Conservation (phyloP, 1,284 basidiomycete genomes). For the Coniophora puteana region DNA sequence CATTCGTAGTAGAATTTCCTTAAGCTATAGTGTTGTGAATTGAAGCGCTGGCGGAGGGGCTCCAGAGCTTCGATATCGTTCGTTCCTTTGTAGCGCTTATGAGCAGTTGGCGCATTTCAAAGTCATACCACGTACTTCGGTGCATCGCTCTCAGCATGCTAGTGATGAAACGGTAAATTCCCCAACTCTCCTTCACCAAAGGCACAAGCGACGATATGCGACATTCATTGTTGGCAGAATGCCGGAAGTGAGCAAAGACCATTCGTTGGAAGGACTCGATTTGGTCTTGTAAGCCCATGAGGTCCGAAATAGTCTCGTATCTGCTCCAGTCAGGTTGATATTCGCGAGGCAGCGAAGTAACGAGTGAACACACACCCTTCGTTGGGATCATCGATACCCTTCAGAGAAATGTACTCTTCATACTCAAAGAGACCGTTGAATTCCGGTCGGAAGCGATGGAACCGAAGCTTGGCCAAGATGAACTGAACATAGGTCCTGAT, state of each 20-base stretch:
- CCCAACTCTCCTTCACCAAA: conserved; percentile 95
- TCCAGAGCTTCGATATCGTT: conserved; percentile 85
- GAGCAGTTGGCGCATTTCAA: conserved; percentile 5
- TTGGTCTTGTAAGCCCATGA: conserved; percentile 95
- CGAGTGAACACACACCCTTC: conserved; percentile 72
- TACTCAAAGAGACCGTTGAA: conserved; percentile 98
- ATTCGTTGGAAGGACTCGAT: conserved; percentile 97
- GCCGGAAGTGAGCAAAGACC: conserved; percentile 89
- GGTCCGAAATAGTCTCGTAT: conserved; percentile 93
- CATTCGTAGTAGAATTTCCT: conserved; percentile 98
- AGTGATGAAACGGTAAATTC: conserved; percentile 96
- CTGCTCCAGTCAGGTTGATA: conserved; percentile 44
- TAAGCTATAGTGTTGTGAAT: conserved; percentile 84
- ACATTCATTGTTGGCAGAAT: conserved; percentile 92
- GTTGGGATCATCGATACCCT: conserved; percentile 96
- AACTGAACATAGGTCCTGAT: conserved; percentile 95
- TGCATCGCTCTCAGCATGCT: conserved; percentile 97
- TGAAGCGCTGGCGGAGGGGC: conserved; percentile 82
- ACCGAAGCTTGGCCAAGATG: conserved; percentile 90
- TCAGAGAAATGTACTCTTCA: conserved; percentile 93
- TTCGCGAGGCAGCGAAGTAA: conserved; percentile 4
- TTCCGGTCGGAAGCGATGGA: conserved; percentile 90
- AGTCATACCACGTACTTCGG: conserved; percentile 58
- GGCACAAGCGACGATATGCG: conserved; percentile 92
- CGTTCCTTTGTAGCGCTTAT: conserved; percentile 58